Evolutionary conservation across 768 basidiomycete species (phyloP).

Genomic region (Porpolomopsis calyptriformis): DNA sequence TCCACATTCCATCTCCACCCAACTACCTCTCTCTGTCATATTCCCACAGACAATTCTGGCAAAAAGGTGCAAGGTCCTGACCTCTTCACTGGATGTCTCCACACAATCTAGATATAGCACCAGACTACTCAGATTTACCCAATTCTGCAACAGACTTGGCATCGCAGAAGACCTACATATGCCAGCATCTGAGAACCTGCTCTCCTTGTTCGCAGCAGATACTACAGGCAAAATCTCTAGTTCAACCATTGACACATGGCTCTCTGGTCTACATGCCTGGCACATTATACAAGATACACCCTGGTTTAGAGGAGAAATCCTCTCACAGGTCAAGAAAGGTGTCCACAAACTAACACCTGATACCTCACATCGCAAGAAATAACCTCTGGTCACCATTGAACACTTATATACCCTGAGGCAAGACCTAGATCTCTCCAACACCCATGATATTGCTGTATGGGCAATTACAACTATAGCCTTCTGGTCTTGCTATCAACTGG

Average conservation of each 20-base stretch:
- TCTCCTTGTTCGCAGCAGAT: slow-evolving; percentile 19
- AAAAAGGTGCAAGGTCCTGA: slow-evolving; percentile 6
- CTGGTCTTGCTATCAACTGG: slow-evolving; percentile 23
- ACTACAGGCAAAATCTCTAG: slow-evolving; percentile 10
- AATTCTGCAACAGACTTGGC: slow-evolving; percentile 24
- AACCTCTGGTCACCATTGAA: slow-evolving; percentile 20
- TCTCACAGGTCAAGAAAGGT: no score
- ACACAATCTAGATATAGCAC: slow-evolving; percentile 23
- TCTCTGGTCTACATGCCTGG: slow-evolving; percentile 27
- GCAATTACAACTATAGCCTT: slow-evolving; percentile 24
- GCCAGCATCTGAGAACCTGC: slow-evolving; percentile 23
- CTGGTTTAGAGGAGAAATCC: slow-evolving; percentile 26
- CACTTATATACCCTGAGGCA: slow-evolving; percentile 15
- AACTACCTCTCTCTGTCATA: slow-evolving; percentile 1
- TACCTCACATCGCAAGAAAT: not conserved
- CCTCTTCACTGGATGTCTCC: slow-evolving; percentile 13
- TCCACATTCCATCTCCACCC: slow-evolving; percentile 5
- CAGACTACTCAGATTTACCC: slow-evolving; percentile 24
- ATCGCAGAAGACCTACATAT: slow-evolving; percentile 22
- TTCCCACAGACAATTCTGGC: slow-evolving; percentile 7
- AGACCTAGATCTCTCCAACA: slow-evolving; percentile 14
- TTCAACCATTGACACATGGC: slow-evolving; percentile 23
- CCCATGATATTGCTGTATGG: slow-evolving; percentile 23
- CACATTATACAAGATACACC: slow-evolving; percentile 24
- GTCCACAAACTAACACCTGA: no score